Evolutionary conservation across 148 eudicot genomes (phyloP).

Genomic region (Chenopodium berlandieri): DNA sequence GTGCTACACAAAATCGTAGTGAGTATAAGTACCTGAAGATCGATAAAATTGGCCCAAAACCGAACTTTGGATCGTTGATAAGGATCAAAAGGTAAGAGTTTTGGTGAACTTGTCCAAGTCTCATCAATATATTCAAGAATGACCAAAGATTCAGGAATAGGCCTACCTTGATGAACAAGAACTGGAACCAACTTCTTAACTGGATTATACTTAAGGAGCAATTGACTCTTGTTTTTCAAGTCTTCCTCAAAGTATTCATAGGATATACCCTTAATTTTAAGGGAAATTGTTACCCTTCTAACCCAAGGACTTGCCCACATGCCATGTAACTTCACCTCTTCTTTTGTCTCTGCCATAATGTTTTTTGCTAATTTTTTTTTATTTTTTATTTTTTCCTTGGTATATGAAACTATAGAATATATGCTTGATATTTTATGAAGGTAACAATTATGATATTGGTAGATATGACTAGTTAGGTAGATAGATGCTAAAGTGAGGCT

Average conservation of each 20-base stretch:
- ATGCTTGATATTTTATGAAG: not conserved
- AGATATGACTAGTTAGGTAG: not conserved
- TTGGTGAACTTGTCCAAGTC: slow-evolving; percentile 30
- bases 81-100: slow-evolving; percentile 31
- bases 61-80: slow-evolving; percentile 26
- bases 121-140: slow-evolving; percentile 41
- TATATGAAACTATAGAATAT: too few relatives aligned
- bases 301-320: slow-evolving; percentile 57
- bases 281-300: slow-evolving; percentile 39
- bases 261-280: slow-evolving; percentile 38
- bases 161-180: slow-evolving; percentile 33
- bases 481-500: not conserved
- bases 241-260: slow-evolving; percentile 36
- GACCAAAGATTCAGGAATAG: slow-evolving; percentile 40
- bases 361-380: not conserved
- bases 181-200: slow-evolving; percentile 42
- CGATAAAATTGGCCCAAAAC: slow-evolving; percentile 38
- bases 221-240: slow-evolving; percentile 31
- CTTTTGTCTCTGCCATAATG: slow-evolving; percentile 17
- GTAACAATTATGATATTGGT: not conserved
- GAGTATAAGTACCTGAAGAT: slow-evolving; percentile 21
- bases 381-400: too few relatives aligned
- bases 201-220: slow-evolving; percentile 34
- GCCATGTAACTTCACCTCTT: slow-evolving; percentile 35
- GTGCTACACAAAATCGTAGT: too few relatives aligned